phyloP scores from a whole-genome alignment of 1,284 basidiomycete genomes.

The Fistulina hepatica region DNA sequence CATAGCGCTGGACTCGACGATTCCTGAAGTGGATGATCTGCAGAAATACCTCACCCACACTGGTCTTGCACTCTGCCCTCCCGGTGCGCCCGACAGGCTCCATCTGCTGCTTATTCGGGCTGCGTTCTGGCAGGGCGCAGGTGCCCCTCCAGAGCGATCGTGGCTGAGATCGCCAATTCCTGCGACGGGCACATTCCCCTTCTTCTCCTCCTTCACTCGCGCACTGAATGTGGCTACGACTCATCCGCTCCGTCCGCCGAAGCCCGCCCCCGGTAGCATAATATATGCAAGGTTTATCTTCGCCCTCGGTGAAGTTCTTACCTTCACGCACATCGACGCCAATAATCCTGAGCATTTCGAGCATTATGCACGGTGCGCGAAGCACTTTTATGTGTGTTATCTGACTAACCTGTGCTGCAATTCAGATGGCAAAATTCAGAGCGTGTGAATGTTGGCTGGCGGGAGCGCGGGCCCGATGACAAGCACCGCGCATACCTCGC shows the following conservation, averaged over 20 bases:
- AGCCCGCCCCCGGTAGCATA: slow-evolving; percentile 12
- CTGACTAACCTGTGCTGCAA: too few relatives aligned
- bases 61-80: slow-evolving; percentile 11
- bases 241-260: slow-evolving; percentile 14
- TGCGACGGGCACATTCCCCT: slow-evolving; percentile 11
- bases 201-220: slow-evolving; percentile 11
- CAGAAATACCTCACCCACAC: slow-evolving; percentile 11
- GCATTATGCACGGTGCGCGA: slow-evolving; percentile 8
- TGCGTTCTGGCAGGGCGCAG: slow-evolving; percentile 15
- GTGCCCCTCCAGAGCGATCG: slow-evolving; percentile 7
- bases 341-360: slow-evolving; percentile 12
- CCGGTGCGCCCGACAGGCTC: slow-evolving; percentile 5
- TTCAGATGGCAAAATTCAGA: slow-evolving; percentile 15
- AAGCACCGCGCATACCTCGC: slow-evolving; percentile 12
- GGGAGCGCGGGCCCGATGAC: slow-evolving; percentile 12
- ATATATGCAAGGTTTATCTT: slow-evolving; percentile 13
- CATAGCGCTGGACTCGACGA: slow-evolving; percentile 6
- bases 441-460: slow-evolving; percentile 14
- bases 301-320: slow-evolving; percentile 10
- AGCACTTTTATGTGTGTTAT: too few relatives aligned
- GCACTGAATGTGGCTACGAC: slow-evolving; percentile 13
- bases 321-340: slow-evolving; percentile 14
- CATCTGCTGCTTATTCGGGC: slow-evolving; percentile 12
- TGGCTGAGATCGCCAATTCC: slow-evolving; percentile 11
- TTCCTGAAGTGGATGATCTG: slow-evolving; percentile 3